Percentiles rank a stretch among this genome's conserved stretches.
Conservation (phyloP, 768 basidiomycete species). For the Sporobolomyces pararoseus region DNA sequence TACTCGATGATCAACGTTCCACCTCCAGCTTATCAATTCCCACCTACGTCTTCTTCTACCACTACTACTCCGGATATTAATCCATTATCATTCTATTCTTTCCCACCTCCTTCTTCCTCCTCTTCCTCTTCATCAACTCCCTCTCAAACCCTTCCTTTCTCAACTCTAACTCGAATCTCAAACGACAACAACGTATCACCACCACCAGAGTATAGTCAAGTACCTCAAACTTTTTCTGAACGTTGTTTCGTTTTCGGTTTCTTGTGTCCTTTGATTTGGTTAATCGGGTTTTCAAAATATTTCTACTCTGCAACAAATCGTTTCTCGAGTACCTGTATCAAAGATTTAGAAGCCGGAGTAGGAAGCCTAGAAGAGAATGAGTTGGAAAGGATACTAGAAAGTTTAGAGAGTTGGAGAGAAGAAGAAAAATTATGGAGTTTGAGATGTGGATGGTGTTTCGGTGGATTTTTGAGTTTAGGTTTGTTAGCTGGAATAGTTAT, state of each 20-base stretch:
- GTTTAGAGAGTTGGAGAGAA: constrained; percentile 12
- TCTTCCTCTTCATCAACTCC: neutral
- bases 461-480: neutral
- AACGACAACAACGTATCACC: too few species aligned
- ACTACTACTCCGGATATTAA: neutral
- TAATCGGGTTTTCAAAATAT: constrained; percentile 5
- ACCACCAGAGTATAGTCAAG: constrained; percentile 22
- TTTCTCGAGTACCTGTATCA: too few species aligned
- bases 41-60: neutral
- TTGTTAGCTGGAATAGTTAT: neutral
- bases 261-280: constrained; percentile 17
- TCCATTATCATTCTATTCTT: constrained; percentile 5
- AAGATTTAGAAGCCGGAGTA: neutral
- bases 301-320: too few species aligned
- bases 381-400: neutral
- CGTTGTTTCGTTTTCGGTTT: constrained; percentile 29
- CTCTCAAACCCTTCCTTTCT: neutral
- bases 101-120: neutral
- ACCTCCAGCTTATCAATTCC: constrained; percentile 3
- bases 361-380: too few species aligned
- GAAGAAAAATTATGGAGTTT: constrained; percentile 26
- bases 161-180: constrained; percentile 12
- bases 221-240: constrained; percentile 24
- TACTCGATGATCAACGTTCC: neutral
- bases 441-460: constrained; percentile 8